Percentiles rank a stretch among this genome's conserved stretches.
phyloP scores from a whole-genome alignment of 208 protist species.

The Wallacemonas rigidus region DNA sequence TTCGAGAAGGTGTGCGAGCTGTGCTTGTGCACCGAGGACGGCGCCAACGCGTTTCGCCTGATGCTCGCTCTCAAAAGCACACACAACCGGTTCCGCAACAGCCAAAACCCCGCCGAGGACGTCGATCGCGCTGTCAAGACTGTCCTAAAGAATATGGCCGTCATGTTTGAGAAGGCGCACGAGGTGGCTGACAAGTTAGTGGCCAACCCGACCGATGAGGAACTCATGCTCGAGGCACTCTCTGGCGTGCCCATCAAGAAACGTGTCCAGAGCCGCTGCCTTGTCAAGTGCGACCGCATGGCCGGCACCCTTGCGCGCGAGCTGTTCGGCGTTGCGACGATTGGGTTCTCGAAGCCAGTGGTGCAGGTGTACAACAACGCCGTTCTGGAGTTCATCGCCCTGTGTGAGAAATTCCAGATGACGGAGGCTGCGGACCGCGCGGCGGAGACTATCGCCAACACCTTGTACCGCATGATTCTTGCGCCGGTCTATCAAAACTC shows the following conservation, averaged over 20 bases:
- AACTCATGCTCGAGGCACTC: slow-evolving; percentile 58
- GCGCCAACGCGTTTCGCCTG: slow-evolving; percentile 28
- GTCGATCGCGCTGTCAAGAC: slow-evolving; percentile 55
- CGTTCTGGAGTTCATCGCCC: slow-evolving; percentile 45
- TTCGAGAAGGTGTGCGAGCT: slow-evolving; percentile 65
- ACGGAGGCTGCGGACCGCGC: slow-evolving; percentile 42
- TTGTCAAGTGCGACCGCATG: slow-evolving; percentile 47
- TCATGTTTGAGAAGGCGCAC: slow-evolving; percentile 37
- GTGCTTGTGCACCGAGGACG: slow-evolving; percentile 43
- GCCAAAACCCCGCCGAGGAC: slow-evolving; percentile 58
- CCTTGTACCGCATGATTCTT: slow-evolving; percentile 49
- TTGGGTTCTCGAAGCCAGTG: slow-evolving; percentile 62
- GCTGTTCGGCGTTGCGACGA: slow-evolving; percentile 56
- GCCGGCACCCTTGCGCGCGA: slow-evolving; percentile 37
- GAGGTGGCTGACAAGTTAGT: slow-evolving; percentile 31
- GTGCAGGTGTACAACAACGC: slow-evolving; percentile 72
- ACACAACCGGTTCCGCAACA: slow-evolving; percentile 46
- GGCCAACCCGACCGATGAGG: slow-evolving; percentile 35
- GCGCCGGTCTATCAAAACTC: slow-evolving; percentile 30
- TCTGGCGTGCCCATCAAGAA: slow-evolving; percentile 50
- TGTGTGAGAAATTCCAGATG: slow-evolving; percentile 61
- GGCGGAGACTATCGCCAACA: slow-evolving; percentile 36
- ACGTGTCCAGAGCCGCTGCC: slow-evolving; percentile 53
- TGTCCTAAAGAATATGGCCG: slow-evolving; percentile 42
- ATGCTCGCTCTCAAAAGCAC: slow-evolving; percentile 29